These are phyloP conservation scores for Lentinula edodes DNA, from an alignment of 768 basidiomycete genomes.

Conservation along the genomic window DNA sequence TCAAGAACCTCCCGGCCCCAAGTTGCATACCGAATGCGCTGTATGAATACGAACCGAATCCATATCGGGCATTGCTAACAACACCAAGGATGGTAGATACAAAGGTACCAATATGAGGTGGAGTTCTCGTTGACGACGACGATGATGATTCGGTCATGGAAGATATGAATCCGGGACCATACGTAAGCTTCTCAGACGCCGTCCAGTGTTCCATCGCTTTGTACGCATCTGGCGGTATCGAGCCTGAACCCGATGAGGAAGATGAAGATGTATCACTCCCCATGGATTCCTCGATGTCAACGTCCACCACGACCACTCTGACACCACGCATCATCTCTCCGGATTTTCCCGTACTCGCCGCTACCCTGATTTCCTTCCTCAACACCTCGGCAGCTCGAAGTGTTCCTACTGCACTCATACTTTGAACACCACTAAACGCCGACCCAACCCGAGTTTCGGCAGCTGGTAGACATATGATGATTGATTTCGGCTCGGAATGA, in stretches of 20 bases:
- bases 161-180: constrained; percentile 58
- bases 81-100: constrained; percentile 54
- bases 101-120: constrained; percentile 39
- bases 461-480: constrained; percentile 73
- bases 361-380: constrained; percentile 62
- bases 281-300: constrained; percentile 37
- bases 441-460: constrained; percentile 48
- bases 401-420: constrained; percentile 74
- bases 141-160: background rate
- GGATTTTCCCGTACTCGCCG: constrained; percentile 46
- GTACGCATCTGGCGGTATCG: constrained; percentile 30
- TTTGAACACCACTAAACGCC: constrained; percentile 60
- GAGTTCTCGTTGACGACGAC: background rate
- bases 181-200: constrained; percentile 64
- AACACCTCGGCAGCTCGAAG: constrained; percentile 69
- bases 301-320: constrained; percentile 67
- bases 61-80: constrained; percentile 50
- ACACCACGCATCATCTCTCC: constrained; percentile 57
- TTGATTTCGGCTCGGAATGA: constrained; percentile 31
- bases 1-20: constrained; percentile 22
- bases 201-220: constrained; percentile 69
- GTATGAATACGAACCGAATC: constrained; percentile 12
- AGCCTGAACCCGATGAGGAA: constrained; percentile 4
- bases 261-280: constrained; percentile 10
- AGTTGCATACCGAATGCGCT: constrained; percentile 25